phyloP scores from a whole-genome alignment of 1,139 yeast species.

The Lodderomyces pseudojiufengensis region DNA sequence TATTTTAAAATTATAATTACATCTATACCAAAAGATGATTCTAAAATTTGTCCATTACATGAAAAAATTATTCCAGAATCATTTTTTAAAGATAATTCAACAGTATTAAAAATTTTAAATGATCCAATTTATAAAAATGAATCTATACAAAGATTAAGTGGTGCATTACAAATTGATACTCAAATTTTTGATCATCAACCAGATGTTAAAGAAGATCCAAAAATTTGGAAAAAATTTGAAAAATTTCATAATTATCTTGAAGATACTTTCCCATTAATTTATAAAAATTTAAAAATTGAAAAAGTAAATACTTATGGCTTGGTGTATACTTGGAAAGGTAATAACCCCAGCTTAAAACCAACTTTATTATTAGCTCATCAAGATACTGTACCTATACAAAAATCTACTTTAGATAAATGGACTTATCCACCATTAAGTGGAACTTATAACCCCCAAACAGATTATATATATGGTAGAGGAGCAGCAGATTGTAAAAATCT shows the following conservation, averaged over 20 bases:
- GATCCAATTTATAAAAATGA: conserved; percentile 32
- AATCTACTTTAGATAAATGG: conserved; percentile 58
- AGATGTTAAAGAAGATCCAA: conserved; percentile 32
- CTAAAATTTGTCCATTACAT: conserved; percentile 27
- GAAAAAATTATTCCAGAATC: conserved; percentile 30
- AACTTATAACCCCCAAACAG: conserved; percentile 55
- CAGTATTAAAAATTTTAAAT: conserved; percentile 28
- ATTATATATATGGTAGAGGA: conserved; percentile 38
- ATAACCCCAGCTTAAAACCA: conserved; percentile 53
- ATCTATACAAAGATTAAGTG: conserved; percentile 36
- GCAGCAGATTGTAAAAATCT: conserved; percentile 41
- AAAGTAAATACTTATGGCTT: conserved; percentile 65
- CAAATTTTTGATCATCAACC: conserved; percentile 46
- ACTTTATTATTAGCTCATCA: conserved; percentile 71
- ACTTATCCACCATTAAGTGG: conserved; percentile 68
- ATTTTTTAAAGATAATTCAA: conserved; percentile 31
- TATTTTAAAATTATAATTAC: conserved; percentile 22
- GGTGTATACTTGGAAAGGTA: conserved; percentile 65
- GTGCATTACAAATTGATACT: conserved; percentile 45
- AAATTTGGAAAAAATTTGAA: conserved; percentile 41
- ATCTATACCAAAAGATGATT: conserved; percentile 16
- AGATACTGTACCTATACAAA: conserved; percentile 80
- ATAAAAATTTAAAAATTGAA: conserved; percentile 45
- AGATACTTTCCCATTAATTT: conserved; percentile 57
- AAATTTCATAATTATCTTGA: conserved; percentile 55